Base-by-base conservation (phyloP, 805 yeast species). In the Candida hispaniensis region DNA sequence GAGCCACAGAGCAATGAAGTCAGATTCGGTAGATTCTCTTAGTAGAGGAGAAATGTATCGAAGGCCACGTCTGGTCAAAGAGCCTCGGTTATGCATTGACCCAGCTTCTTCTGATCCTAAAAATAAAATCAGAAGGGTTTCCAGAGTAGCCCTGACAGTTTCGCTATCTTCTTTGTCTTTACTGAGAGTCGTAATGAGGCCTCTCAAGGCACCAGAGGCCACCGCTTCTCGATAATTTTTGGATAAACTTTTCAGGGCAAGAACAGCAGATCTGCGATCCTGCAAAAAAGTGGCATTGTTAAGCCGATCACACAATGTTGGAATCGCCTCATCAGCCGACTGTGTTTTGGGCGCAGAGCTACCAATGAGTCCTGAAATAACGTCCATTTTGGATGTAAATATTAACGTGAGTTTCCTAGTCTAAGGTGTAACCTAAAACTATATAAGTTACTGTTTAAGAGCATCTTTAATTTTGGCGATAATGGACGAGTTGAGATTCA, bases 1-100 rank as follows among this genome's bases (percentile, higher is more conserved):
- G 18, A 91, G 80, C 94, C 96, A 86, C 39, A 86, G 59, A 1
- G 95, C 80, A 45, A 91, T 80, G 49, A 83, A 93, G 52, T 86
- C 97, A 8, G 73, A 70, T 3, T 59, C 45, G 14, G 54, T 50
- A 4, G 62, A 57, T 3, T 67, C 73, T 55, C 69, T 33, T 39
- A 73, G 59, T 12, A 75, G 58, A 3, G 91, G 91, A 2, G 85
- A 74, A 0, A 86, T 82, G 45, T 79, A 79, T 23, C 24, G 23
- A 23, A 32, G 36, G 11, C 36, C 36, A 23, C 36, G 17, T 17
- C 36, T 14, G 10, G 36, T 32, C 21, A 32, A 14, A n/a, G 36
- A 32, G 17, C 36, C 36, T 6, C 36, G 36, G 8, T 27, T 32
- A 6, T 27, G 24, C 17, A 27, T 48, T 10, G 11, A 8, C 19